A percentile compares a stretch with the other conserved stretches of the same genome.
Conservation (phyloP, 257 asterid species). For the Jacaranda copaia region DNA sequence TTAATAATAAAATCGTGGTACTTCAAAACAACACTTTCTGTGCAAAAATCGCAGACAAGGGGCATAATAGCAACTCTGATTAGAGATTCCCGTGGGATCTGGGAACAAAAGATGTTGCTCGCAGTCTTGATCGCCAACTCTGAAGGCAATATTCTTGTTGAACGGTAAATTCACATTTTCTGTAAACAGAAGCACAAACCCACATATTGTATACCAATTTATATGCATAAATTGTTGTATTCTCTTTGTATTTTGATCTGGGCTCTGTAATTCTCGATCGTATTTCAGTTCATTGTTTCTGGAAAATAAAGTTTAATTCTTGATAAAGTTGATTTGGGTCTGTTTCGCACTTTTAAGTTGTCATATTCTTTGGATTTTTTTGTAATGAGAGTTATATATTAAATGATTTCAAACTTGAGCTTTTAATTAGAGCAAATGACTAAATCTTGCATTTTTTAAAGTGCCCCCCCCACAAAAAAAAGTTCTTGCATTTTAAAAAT, state of each 20-base stretch:
- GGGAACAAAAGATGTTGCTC: slow-evolving; percentile 61
- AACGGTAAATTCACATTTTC: slow-evolving; percentile 58
- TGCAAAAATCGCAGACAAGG: slow-evolving; percentile 5
- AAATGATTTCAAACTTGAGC: not conserved
- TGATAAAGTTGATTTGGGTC: not conserved
- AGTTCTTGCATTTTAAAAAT: too few species aligned
- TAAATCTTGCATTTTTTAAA: not conserved
- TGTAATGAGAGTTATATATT: not conserved
- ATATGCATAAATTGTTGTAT: not conserved
- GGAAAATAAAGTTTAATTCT: not conserved
- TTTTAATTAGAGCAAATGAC: not conserved
- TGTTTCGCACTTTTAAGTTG: not conserved
- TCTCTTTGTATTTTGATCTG: slow-evolving; percentile 26
- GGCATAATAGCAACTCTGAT: slow-evolving; percentile 1
- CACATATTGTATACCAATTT: not conserved
- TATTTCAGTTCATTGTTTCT: slow-evolving; percentile 16
- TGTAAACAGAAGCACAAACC: not conserved
- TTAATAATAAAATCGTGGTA: too few species aligned
- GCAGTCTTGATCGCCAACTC: slow-evolving; percentile 89
- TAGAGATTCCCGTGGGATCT: slow-evolving; percentile 33
- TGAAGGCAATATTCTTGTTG: slow-evolving; percentile 94
- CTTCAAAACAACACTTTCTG: not conserved
- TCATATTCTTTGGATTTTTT: not conserved
- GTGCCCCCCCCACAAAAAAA: too few species aligned
- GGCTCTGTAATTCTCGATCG: not conserved